Percentiles rank a stretch among this genome's conserved stretches.
Conservation (phyloP, 2,329 filamentous ascomycete species). For the Fusarium sp. region DNA sequence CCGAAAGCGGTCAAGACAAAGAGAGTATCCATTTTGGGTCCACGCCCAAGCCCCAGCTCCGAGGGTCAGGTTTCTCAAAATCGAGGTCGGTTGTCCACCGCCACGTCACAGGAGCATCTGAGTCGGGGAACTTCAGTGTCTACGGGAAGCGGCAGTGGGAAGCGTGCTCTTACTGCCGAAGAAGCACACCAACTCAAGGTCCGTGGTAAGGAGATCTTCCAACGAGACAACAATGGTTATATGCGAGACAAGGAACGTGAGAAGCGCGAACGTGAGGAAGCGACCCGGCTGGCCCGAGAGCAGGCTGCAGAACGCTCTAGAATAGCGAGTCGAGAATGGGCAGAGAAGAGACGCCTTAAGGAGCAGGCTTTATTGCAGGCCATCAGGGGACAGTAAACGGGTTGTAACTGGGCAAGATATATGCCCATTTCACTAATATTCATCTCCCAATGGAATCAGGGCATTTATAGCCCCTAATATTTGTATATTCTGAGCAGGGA, state of each 20-base stretch:
- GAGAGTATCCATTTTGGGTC: slow-evolving; percentile 41
- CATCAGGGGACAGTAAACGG: slow-evolving; percentile 10
- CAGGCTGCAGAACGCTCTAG: slow-evolving; percentile 72
- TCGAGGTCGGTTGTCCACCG: slow-evolving; percentile 47
- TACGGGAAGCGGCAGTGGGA: slow-evolving; percentile 57
- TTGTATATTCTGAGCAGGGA: slow-evolving; percentile 31
- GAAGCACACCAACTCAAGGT: slow-evolving; percentile 64
- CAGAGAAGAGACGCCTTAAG: slow-evolving; percentile 66
- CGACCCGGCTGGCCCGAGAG: slow-evolving; percentile 66
- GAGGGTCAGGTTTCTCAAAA: slow-evolving; percentile 30
- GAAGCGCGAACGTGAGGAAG: slow-evolving; percentile 64
- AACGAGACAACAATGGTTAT: slow-evolving; percentile 61
- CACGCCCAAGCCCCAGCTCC: slow-evolving; percentile 13
- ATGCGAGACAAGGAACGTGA: slow-evolving; percentile 63
- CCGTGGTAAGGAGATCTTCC: slow-evolving; percentile 66
- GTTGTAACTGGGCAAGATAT: neutral
- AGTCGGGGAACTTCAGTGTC: slow-evolving; percentile 61
- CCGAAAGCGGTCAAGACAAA: slow-evolving; percentile 38
- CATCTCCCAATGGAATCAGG: neutral
- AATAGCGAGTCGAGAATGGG: slow-evolving; percentile 70
- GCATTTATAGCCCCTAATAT: neutral
- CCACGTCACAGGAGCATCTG: slow-evolving; percentile 39
- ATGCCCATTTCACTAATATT: neutral
- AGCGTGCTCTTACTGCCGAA: slow-evolving; percentile 63
- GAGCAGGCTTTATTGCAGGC: slow-evolving; percentile 43